Percentiles rank a stretch among this genome's conserved stretches.
These are phyloP conservation scores for Leccinum broughii DNA, from an alignment of 768 basidiomycete genomes.

Conservation along the genomic window DNA sequence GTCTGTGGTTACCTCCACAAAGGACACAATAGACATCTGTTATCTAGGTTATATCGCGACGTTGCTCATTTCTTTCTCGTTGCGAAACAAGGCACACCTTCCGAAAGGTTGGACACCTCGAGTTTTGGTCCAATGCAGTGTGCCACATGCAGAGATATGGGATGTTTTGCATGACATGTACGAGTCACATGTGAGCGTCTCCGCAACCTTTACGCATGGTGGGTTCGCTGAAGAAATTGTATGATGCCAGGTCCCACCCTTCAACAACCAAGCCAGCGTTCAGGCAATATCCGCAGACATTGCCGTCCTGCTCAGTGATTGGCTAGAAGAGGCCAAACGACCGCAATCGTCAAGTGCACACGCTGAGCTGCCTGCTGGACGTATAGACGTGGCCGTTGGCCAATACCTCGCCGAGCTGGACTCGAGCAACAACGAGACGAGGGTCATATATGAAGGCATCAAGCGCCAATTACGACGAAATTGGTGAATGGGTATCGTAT, in stretches of 20 bases:
- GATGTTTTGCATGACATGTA: slow-evolving; percentile 85
- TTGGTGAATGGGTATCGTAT: slow-evolving; percentile 49
- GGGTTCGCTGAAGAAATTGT: slow-evolving; percentile 4
- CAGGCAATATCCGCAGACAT: slow-evolving; percentile 82
- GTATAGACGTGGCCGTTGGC: slow-evolving; percentile 71
- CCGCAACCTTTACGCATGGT: neutral
- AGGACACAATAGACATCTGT: neutral
- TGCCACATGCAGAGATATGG: slow-evolving; percentile 82
- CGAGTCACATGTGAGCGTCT: slow-evolving; percentile 71
- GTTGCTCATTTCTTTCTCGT: slow-evolving; percentile 72
- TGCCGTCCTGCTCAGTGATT: slow-evolving; percentile 75
- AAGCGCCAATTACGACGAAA: slow-evolving; percentile 70
- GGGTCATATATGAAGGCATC: slow-evolving; percentile 62
- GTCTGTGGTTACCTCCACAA: slow-evolving; percentile 26
- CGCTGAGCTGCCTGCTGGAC: slow-evolving; percentile 74
- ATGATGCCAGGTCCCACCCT: slow-evolving; percentile 66
- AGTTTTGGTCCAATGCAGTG: slow-evolving; percentile 76
- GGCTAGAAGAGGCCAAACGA: slow-evolving; percentile 75
- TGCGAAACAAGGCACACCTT: slow-evolving; percentile 56
- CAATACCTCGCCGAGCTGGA: slow-evolving; percentile 75
- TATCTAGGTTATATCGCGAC: slow-evolving; percentile 69
- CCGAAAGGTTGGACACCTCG: slow-evolving; percentile 82
- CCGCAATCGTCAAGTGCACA: slow-evolving; percentile 64
- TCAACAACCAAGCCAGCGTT: slow-evolving; percentile 77
- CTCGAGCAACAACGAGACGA: slow-evolving; percentile 60